Evolutionary conservation across 2,329 filamentous ascomycete genomes (phyloP).

Genomic region (Thelonectria rubi): DNA sequence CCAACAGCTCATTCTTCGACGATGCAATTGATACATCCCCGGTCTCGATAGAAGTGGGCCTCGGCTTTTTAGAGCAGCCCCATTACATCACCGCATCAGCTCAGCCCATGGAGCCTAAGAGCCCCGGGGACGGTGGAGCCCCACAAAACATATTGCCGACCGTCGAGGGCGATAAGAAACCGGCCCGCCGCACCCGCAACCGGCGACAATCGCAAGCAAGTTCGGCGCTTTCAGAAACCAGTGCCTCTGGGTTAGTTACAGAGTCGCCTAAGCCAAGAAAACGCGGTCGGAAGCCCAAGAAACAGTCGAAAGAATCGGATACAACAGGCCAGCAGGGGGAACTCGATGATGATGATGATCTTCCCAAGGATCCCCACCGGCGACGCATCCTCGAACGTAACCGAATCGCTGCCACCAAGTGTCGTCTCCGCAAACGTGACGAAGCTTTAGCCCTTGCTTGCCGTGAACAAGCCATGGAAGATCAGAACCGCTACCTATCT

Average conservation of each 20-base stretch:
- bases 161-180: constrained; percentile 24
- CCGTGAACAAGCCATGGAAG: constrained; percentile 41
- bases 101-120: constrained; percentile 11
- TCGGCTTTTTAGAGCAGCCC: constrained; percentile 23
- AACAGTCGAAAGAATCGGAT: constrained; percentile 23
- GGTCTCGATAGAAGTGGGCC: constrained; percentile 23
- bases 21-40: too few species aligned
- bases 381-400: constrained; percentile 44
- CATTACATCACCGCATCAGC: constrained; percentile 28
- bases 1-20: constrained; percentile 37
- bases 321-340: constrained; percentile 25
- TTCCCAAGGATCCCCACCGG: constrained; percentile 36
- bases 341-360: constrained; percentile 3
- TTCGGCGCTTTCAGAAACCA: constrained; percentile 20
- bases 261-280: constrained; percentile 36
- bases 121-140: not conserved
- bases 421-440: constrained; percentile 42
- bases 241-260: not conserved
- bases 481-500: constrained; percentile 42
- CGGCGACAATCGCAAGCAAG: constrained; percentile 28
- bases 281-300: constrained; percentile 39
- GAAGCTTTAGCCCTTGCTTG: constrained; percentile 41
- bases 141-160: constrained; percentile 21
- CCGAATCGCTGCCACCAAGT: constrained; percentile 44
- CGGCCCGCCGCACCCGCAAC: constrained; percentile 20